Percentiles rank a stretch among this genome's conserved stretches.
Evolutionary conservation across 768 basidiomycete genomes (phyloP).

Genomic region (Psilocybe azurescens): DNA sequence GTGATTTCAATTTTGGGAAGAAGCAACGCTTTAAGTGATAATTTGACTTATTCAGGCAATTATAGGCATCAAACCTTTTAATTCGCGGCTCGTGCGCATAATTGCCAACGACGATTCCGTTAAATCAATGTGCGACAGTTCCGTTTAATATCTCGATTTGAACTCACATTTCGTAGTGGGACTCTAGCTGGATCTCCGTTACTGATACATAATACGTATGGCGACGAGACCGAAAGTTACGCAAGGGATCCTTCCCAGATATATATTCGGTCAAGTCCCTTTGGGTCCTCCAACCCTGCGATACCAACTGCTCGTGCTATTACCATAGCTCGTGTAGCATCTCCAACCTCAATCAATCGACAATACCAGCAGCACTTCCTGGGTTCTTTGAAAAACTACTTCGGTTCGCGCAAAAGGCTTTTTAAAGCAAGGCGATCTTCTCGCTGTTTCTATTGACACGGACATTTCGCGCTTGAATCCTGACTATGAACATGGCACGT

Average conservation of each 20-base stretch:
- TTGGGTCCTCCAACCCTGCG: constrained; percentile 59
- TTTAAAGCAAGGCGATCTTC: constrained; percentile 75
- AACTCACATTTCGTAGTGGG: constrained; percentile 36
- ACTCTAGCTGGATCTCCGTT: constrained; percentile 48
- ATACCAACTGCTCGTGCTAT: constrained; percentile 73
- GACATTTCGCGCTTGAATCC: constrained; percentile 38
- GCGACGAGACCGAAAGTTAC: constrained; percentile 28
- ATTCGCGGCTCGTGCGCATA: constrained; percentile 61
- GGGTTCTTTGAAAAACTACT: constrained; percentile 65
- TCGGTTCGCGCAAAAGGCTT: constrained; percentile 56
- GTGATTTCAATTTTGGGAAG: constrained; percentile 7
- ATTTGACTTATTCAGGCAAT: constrained; percentile 50
- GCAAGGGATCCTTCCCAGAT: constrained; percentile 29
- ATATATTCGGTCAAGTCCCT: constrained; percentile 57
- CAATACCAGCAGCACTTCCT: constrained; percentile 67
- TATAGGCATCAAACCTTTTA: constrained; percentile 39
- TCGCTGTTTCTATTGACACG: constrained; percentile 67
- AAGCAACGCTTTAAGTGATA: not conserved
- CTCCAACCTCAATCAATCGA: constrained; percentile 70
- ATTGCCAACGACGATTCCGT: constrained; percentile 54
- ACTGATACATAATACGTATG: constrained; percentile 58
- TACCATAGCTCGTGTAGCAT: constrained; percentile 82
- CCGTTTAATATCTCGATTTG: constrained; percentile 2
- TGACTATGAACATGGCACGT: constrained; percentile 25
- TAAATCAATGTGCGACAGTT: constrained; percentile 35